A percentile compares a stretch with the other conserved stretches of the same genome.
These are phyloP conservation scores for Steccherinum ochraceum DNA, from an alignment of 768 basidiomycete genomes.

Conservation along the genomic window DNA sequence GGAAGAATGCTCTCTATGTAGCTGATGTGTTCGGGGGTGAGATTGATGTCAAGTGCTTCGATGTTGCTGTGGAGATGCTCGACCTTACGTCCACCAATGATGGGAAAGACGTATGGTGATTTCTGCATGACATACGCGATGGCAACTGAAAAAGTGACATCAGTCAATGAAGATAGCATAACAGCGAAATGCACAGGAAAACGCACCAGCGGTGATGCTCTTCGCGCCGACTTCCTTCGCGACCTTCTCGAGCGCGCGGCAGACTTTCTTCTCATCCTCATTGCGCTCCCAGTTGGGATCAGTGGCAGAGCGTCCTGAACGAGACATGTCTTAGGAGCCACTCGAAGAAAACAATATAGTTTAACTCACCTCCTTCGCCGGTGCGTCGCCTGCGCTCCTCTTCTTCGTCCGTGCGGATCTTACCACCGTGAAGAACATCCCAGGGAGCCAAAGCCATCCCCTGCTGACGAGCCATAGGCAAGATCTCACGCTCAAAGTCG, in stretches of 20 bases:
- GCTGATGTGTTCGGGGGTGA: conserved; percentile 37
- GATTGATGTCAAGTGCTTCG: conserved; percentile 38
- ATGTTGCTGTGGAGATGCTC: conserved; percentile 42
- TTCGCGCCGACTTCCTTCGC: conserved; percentile 36
- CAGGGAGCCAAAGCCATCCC: conserved; percentile 21
- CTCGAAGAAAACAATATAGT: conserved; percentile 32
- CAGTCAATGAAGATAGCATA: too few relatives aligned
- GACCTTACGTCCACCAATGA: conserved; percentile 42
- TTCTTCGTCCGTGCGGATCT: conserved; percentile 28
- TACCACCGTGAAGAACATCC: conserved; percentile 28
- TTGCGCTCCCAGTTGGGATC: conserved; percentile 35
- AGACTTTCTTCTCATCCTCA: conserved; percentile 33
- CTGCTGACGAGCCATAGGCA: conserved; percentile 28
- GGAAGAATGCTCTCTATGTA: conserved; percentile 34
- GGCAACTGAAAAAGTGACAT: conserved; percentile 35
- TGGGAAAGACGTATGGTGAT: too few relatives aligned
- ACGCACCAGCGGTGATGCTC: conserved; percentile 10
- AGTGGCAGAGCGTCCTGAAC: conserved; percentile 27
- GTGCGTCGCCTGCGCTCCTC: conserved; percentile 18
- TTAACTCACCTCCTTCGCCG: conserved; percentile 33
- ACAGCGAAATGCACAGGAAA: background rate
- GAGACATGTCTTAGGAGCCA: conserved; percentile 43
- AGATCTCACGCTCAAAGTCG: conserved; percentile 37
- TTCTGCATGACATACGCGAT: conserved; percentile 48
- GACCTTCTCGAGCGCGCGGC: too few relatives aligned